A percentile compares a stretch with the other conserved stretches of the same genome.
Conservation (phyloP, 1,284 basidiomycete genomes). For the Moniliophthora roreri region DNA sequence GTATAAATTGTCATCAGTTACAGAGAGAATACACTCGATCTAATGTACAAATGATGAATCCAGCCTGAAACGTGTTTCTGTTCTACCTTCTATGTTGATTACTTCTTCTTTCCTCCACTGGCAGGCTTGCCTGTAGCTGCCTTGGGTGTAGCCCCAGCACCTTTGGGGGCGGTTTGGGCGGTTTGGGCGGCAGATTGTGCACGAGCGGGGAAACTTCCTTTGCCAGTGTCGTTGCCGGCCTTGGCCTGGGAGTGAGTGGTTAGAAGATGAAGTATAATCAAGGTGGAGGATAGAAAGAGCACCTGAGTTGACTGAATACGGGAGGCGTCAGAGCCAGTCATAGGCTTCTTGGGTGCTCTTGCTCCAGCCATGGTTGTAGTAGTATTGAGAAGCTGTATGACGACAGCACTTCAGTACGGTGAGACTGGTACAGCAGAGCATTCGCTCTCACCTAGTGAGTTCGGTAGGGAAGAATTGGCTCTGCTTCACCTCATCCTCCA, state of each 20-base stretch:
- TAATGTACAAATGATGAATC: too few relatives aligned
- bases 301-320: constrained; percentile 15
- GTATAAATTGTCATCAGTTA: too few relatives aligned
- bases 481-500: background rate
- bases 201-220: constrained; percentile 10
- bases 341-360: constrained; percentile 10
- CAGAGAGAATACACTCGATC: too few relatives aligned
- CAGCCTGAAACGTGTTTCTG: background rate
- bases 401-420: background rate
- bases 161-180: constrained; percentile 8
- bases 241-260: too few relatives aligned
- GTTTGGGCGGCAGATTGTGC: constrained; percentile 10
- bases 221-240: constrained; percentile 10
- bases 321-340: constrained; percentile 9
- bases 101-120: constrained; percentile 7
- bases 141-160: background rate
- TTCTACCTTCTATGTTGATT: background rate
- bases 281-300: background rate
- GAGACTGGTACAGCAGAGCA: too few relatives aligned
- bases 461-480: background rate
- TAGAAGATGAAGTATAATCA: background rate
- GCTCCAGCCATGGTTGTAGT: constrained; percentile 4
- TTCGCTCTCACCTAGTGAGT: background rate
- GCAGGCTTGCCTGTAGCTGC: constrained; percentile 3
- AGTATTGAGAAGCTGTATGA: background rate